Evolutionary conservation across 208 protist species (phyloP), one percentile per base, ranked within the genome.

Genomic region (Trypanosoma lewisi): DNA sequence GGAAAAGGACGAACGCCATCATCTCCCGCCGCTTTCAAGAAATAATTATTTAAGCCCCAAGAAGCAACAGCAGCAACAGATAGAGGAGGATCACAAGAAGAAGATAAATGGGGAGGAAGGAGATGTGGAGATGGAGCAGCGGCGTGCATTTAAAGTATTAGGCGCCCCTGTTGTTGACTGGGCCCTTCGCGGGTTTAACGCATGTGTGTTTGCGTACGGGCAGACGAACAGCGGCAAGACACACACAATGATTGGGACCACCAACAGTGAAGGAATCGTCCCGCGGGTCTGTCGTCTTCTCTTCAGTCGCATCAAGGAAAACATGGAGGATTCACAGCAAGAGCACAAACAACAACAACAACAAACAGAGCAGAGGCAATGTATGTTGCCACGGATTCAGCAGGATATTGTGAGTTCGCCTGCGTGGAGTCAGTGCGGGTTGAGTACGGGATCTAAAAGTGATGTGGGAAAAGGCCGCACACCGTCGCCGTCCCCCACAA

Each of bases 151-250:
- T 63, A 21, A 78, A 50, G 47, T 70, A 14, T 60, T 87, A 17
- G 86, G 59, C 12, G 39, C 73, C 14, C 82, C 82, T 11, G 44
- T 93, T 28, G 39, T 87, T 0, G 72, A 86, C 2, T 67, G 64
- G 3, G 81, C 74, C 7, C 54, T 81, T 51, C 53, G 80, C 14
- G 87, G 90, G 17, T 82, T 82, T 64, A 91, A 96, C 75, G 72
- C 75, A 0, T 91, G 89, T 67, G 80, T 97, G 67, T 95, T 97
- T 62, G 89, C 90, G 17, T 97, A 96, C 68, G 91, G 93, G 14
- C 85, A 95, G 53, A 97, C 90, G 5, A 82, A 83, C 39, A 91
- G 87, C 45, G 94, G 95, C 23, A 98, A 97, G 67, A 97, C 93
- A 16, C 94, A 97, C 80, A 97, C 94, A 5, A 97, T 97, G 82